These are phyloP conservation scores for Amesomyces nigricolor DNA, from an alignment of 2,329 filamentous ascomycete genomes.

Conservation along the genomic window DNA sequence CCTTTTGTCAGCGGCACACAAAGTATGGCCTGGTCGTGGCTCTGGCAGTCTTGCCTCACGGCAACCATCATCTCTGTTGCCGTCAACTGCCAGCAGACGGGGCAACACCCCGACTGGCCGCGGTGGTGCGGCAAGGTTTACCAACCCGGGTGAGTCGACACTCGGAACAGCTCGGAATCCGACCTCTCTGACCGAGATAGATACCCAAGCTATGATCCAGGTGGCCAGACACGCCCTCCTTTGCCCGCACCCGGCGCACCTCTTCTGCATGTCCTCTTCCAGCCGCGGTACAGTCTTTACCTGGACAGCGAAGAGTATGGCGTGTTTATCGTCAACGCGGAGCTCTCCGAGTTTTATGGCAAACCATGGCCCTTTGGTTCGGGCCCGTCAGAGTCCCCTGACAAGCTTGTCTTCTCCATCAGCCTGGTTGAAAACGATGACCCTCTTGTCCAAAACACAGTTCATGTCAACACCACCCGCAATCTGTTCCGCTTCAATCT, in stretches of 20 bases:
- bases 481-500: slow-evolving; percentile 37
- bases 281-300: slow-evolving; percentile 43
- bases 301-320: slow-evolving; percentile 37
- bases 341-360: slow-evolving; percentile 38
- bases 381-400: slow-evolving; percentile 7
- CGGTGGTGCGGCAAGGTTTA: slow-evolving; percentile 46
- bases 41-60: slow-evolving; percentile 8
- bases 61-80: not conserved
- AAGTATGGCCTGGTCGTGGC: slow-evolving; percentile 21
- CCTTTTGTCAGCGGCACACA: not conserved
- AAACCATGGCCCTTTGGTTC: slow-evolving; percentile 32
- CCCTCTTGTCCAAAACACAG: slow-evolving; percentile 32
- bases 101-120: slow-evolving; percentile 39
- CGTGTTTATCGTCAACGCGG: slow-evolving; percentile 41
- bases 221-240: slow-evolving; percentile 39
- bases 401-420: slow-evolving; percentile 35
- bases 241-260: slow-evolving; percentile 28
- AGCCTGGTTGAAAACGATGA: slow-evolving; percentile 29
- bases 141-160: slow-evolving; percentile 32
- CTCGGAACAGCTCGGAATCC: too few species aligned
- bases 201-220: slow-evolving; percentile 40
- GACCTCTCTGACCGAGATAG: slow-evolving; percentile 16
- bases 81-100: slow-evolving; percentile 31
- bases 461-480: slow-evolving; percentile 33
- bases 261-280: slow-evolving; percentile 40